Evolutionary conservation across 352 stramenopile genomes (phyloP).

Genomic region (Pythium aristosporum): DNA sequence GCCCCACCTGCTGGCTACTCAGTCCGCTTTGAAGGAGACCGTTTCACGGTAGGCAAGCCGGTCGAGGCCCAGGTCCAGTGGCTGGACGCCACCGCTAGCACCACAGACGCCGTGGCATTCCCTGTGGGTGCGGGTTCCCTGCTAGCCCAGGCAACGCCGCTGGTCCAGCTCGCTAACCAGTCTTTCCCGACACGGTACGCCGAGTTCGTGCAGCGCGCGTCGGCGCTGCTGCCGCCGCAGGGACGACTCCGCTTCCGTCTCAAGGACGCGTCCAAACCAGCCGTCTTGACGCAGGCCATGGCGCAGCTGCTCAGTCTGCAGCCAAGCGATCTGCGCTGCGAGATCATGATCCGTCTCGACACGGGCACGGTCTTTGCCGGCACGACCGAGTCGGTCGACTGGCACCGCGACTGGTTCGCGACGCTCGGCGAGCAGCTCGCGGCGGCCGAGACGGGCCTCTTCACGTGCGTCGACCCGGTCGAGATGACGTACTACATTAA

Average conservation of each 20-base stretch:
- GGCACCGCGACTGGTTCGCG: slow-evolving; percentile 92
- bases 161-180: slow-evolving; percentile 1
- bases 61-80: slow-evolving; percentile 8
- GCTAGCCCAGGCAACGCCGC: neutral
- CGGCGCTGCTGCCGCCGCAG: neutral
- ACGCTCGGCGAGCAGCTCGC: slow-evolving; percentile 65
- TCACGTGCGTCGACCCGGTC: slow-evolving; percentile 52
- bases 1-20: neutral
- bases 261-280: slow-evolving; percentile 1
- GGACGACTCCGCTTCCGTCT: slow-evolving; percentile 1
- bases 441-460: slow-evolving; percentile 44
- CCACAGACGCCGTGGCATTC: slow-evolving; percentile 8
- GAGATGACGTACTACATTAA: slow-evolving; percentile 69
- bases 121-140: neutral
- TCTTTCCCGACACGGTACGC: slow-evolving; percentile 24
- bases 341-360: slow-evolving; percentile 10
- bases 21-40: neutral
- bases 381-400: slow-evolving; percentile 8
- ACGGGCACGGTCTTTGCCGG: slow-evolving; percentile 4
- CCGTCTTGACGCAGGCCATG: neutral
- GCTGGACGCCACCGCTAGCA: neutral
- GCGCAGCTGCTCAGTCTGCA: slow-evolving; percentile 4
- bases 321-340: neutral
- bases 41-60: neutral
- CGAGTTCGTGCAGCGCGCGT: slow-evolving; percentile 17